Evolutionary conservation across 2,329 filamentous ascomycete genomes (phyloP).

Genomic region (Zymoseptoria pseudotritici): DNA sequence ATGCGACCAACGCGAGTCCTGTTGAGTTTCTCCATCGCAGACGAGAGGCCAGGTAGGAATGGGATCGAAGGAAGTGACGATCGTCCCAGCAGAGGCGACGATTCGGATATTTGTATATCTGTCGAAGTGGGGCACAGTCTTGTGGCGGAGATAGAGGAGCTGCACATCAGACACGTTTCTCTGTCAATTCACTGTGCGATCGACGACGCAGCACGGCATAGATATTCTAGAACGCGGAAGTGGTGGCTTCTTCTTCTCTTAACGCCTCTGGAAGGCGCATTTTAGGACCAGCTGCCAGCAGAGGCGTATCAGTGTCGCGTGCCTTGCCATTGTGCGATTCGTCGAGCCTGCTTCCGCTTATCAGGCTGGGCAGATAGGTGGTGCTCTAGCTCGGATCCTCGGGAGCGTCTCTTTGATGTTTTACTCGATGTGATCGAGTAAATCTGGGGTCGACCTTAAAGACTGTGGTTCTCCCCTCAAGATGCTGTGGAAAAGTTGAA

Average conservation of each 20-base stretch:
- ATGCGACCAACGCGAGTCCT: slow-evolving; percentile 33
- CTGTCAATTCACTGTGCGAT: not conserved
- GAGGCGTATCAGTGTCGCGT: slow-evolving; percentile 2
- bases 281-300: slow-evolving; percentile 48
- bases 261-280: not conserved
- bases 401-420: slow-evolving; percentile 2
- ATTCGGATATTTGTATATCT: not conserved
- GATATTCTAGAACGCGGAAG: slow-evolving; percentile 65
- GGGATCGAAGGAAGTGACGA: not conserved
- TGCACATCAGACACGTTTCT: not conserved
- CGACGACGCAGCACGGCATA: slow-evolving; percentile 14
- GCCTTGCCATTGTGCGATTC: not conserved
- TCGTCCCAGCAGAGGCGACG: not conserved
- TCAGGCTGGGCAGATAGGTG: slow-evolving; percentile 10
- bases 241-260: slow-evolving; percentile 67
- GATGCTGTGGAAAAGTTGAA: not conserved
- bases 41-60: not conserved
- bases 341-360: not conserved
- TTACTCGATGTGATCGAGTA: slow-evolving; percentile 22
- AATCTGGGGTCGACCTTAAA: not conserved
- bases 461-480: not conserved
- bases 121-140: not conserved
- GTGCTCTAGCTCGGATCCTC: not conserved
- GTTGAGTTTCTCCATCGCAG: slow-evolving; percentile 36
- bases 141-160: not conserved